These are phyloP conservation scores for Cyclaneusma minus DNA, from an alignment of 2,329 filamentous ascomycete species.

Conservation along the genomic window DNA sequence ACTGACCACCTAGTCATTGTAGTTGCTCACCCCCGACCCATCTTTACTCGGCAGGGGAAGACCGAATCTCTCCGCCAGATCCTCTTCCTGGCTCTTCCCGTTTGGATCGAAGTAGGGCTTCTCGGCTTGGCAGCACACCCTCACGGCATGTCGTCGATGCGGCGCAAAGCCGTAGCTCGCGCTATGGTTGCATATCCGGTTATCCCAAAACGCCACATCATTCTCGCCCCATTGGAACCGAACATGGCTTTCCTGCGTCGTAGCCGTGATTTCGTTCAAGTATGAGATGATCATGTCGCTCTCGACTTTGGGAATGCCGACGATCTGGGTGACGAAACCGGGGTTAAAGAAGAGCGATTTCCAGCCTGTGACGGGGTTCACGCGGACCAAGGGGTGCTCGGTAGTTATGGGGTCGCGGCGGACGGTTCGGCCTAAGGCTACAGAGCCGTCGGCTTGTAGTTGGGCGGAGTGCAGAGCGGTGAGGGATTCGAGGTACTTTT, in stretches of 20 bases:
- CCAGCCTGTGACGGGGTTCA: slow-evolving; percentile 46
- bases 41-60: slow-evolving; percentile 37
- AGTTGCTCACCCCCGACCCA: slow-evolving; percentile 37
- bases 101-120: slow-evolving; percentile 14
- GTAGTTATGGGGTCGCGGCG: slow-evolving; percentile 35
- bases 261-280: slow-evolving; percentile 36
- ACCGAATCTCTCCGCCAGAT: slow-evolving; percentile 28
- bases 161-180: slow-evolving; percentile 41
- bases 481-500: slow-evolving; percentile 39
- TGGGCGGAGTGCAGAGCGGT: slow-evolving; percentile 38
- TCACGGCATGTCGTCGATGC: slow-evolving; percentile 35
- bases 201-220: slow-evolving; percentile 57
- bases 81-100: slow-evolving; percentile 36
- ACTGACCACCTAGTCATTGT: slow-evolving; percentile 33
- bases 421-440: slow-evolving; percentile 31
- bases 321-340: slow-evolving; percentile 39
- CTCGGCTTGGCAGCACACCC: slow-evolving; percentile 19
- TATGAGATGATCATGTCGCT: slow-evolving; percentile 33
- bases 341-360: slow-evolving; percentile 44
- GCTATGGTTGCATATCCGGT: slow-evolving; percentile 37
- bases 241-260: slow-evolving; percentile 52
- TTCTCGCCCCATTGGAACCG: slow-evolving; percentile 48
- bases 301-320: slow-evolving; percentile 41
- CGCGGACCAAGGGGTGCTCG: slow-evolving; percentile 39
- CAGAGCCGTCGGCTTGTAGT: slow-evolving; percentile 33